Conservation (phyloP, 768 basidiomycete genomes). For the Leccinum incarnatum region DNA sequence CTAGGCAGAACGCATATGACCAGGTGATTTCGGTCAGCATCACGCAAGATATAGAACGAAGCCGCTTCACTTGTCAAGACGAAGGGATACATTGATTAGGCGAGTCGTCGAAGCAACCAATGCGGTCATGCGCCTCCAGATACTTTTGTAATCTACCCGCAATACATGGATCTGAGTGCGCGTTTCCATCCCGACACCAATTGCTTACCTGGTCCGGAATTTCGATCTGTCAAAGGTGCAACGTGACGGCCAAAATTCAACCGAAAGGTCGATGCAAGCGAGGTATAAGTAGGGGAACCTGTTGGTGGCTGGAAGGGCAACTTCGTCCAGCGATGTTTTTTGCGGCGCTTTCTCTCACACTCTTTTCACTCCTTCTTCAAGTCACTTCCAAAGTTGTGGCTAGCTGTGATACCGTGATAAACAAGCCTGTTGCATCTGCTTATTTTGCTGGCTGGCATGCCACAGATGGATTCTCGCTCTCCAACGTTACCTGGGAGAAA, state of each 20-base stretch:
- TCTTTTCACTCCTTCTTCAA: background rate
- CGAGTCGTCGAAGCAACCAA: background rate
- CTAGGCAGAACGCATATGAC: background rate
- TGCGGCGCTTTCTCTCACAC: background rate
- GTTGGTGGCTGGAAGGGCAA: background rate
- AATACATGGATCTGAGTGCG: background rate
- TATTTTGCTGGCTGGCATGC: constrained; percentile 69
- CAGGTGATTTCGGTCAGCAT: background rate
- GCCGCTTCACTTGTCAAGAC: background rate
- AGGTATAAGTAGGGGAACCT: background rate
- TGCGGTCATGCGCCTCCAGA: background rate
- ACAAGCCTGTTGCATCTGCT: constrained; percentile 39
- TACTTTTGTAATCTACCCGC: background rate
- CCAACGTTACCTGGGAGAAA: constrained; percentile 61
- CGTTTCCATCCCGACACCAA: background rate
- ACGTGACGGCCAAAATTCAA: background rate
- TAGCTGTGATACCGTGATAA: constrained; percentile 38
- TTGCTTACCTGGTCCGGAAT: background rate
- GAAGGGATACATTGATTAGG: background rate
- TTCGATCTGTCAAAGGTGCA: background rate
- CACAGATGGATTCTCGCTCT: constrained; percentile 46
- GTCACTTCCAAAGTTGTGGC: background rate
- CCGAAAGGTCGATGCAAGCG: background rate
- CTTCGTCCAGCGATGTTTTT: background rate
- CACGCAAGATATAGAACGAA: background rate